Conservation (phyloP, 164 flowering plant genomes). For the Liriodendron chinense region DNA sequence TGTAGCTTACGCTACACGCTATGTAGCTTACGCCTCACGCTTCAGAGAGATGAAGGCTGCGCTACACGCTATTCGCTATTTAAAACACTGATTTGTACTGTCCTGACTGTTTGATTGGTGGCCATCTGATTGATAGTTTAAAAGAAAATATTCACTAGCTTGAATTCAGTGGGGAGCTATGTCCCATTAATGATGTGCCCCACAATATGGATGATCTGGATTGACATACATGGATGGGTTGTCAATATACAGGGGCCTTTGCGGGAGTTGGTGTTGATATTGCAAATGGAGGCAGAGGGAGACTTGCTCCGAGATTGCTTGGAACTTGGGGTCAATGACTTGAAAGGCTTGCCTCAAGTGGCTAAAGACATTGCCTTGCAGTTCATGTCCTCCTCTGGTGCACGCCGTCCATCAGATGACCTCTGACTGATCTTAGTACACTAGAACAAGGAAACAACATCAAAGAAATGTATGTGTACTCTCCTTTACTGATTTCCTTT, state of each 20-base stretch:
- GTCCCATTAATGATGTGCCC: background rate
- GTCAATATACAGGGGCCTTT: constrained; percentile 14
- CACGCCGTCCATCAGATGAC: background rate
- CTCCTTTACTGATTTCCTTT: background rate
- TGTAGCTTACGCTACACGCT: too few species aligned
- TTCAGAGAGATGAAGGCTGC: too few species aligned
- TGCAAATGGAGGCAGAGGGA: constrained; percentile 17
- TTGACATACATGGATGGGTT: background rate
- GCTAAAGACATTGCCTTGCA: constrained; percentile 4
- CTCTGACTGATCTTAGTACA: background rate
- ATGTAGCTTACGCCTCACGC: too few species aligned
- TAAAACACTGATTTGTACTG: too few species aligned
- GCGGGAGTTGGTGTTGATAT: constrained; percentile 10
- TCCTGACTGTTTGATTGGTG: background rate
- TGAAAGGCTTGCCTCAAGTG: constrained; percentile 15
- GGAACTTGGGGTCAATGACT: constrained; percentile 12
- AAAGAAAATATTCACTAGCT: background rate
- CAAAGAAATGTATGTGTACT: background rate
- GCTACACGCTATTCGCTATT: too few species aligned
- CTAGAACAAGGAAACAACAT: background rate
- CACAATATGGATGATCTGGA: background rate
- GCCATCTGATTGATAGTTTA: background rate
- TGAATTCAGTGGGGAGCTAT: background rate
- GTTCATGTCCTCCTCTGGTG: background rate
- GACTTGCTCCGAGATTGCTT: constrained; percentile 11